Evolutionary conservation across 306 rosid species (phyloP), one percentile per base, ranked within the genome.

Genomic region (Neltuma alba): DNA sequence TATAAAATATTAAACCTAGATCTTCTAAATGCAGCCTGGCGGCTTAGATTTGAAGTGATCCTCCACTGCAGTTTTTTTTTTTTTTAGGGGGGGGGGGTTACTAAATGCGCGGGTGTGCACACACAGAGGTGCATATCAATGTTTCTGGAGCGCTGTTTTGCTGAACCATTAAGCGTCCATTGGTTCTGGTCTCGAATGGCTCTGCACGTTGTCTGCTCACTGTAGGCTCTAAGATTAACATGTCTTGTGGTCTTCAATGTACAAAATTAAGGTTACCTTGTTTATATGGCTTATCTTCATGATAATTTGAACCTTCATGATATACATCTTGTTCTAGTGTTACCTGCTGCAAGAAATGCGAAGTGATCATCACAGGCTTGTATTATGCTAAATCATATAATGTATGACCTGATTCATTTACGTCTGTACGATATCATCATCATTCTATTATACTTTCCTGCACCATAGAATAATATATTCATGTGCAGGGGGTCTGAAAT

Each of bases 221-320:
- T 3, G 31, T 57, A 23, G 70, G 31, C 9, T 47, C 33, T 12
- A 52, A 38, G 68, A 65, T 68, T 45, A 30, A 57, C 21, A 16
- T 79, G 52, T 15, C 69, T 31, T 80, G 36, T 5, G 36, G 68
- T 72, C 74, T 60, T 30, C 55, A 20, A 60, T 37, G 12, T 52
- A 67, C 63, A 80, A 18, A 69, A 78, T 78, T 64, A 64, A 74
- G 75, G 47, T 82, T 90, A 89, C 97, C 97, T 86, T 85, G 86
- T 41, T 60, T 66, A 60, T 60, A 76, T 63, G 70, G 30, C 81
- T 85, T 67, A 65, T 85, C 80, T 78, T 80, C 84, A 38, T 78
- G 79, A 82, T 65, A 31, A 55, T 69, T 74, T 55, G 57, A 64
- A 70, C 55, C 76, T 85, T 85, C 83, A 34, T 76, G 77, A 2